Evolutionary conservation across 1,284 basidiomycete genomes (phyloP).

Genomic region (Rhodotorula sp.): DNA sequence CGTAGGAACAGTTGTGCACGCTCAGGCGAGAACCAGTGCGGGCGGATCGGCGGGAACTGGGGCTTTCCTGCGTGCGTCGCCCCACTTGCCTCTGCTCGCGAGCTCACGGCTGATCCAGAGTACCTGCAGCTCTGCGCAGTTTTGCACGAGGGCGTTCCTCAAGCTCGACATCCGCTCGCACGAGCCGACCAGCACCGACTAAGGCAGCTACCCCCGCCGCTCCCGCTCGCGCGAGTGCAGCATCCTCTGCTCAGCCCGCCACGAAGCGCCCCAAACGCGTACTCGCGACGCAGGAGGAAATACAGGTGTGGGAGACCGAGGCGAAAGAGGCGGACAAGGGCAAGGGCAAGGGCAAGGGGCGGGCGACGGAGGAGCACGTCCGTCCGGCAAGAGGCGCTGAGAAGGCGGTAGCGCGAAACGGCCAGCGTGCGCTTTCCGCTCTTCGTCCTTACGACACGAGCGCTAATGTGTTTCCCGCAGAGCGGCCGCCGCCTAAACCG

Average conservation of each 20-base stretch:
- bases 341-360: neutral
- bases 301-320: slow-evolving; percentile 1
- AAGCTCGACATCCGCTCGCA: neutral
- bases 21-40: no score
- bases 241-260: neutral
- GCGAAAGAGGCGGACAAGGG: neutral
- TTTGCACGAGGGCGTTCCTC: no score
- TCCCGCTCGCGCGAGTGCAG: neutral
- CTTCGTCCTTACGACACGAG: neutral
- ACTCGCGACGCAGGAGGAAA: slow-evolving; percentile 6
- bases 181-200: neutral
- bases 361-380: neutral
- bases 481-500: no score
- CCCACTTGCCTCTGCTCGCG: neutral
- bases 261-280: slow-evolving; percentile 9
- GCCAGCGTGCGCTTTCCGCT: neutral
- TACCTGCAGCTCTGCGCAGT: neutral
- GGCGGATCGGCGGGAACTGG: neutral
- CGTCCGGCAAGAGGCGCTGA: no score
- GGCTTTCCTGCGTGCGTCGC: neutral
- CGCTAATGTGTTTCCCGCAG: neutral
- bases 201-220: neutral
- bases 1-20: no score
- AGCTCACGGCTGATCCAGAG: neutral
- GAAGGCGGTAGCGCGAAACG: no score